Base-by-base conservation (phyloP, 768 basidiomycete species). In the Udeniomyces megalosporus region DNA sequence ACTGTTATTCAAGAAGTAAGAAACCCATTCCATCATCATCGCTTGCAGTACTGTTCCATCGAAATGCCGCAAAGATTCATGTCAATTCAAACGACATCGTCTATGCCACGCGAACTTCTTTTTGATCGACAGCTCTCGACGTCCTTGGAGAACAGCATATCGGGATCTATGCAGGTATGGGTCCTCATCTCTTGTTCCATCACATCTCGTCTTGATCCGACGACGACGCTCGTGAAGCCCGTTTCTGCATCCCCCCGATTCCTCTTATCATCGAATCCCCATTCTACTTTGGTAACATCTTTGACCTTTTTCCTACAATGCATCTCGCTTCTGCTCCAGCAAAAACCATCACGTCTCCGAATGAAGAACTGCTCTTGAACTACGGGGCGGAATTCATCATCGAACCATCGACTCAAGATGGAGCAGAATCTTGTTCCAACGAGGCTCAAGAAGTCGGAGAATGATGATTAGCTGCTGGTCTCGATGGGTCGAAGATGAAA, bases 71-170 rank as follows among this genome's bases (percentile, higher is more conserved):
- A 32, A 26, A 15, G 22, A 20, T 1, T 20, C 48, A 28, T 4
- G 31, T 4, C 17, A 17, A 24, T 3, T 10, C 3, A 49, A 10
- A 17, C 15, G 11, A 12, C 5, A 2, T 15, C 32, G 28, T 14
- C 49, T 22, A 17, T n/a, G 20, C 11, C 31, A 8, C 20, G 6
- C 11, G 4, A 8, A 26, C 35, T 50, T 48, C 17, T 32, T 12
- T 29, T 20, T 45, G 3, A 4, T 20, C 17, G n/a, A 15, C 61
- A 63, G 62, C 56, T 42, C 20, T 63, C 1, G 24, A 52, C 42
- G 56, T 63, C 17, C 55, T 58, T 12, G 62, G 62, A 14, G 54
- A 63, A 32, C 62, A 63, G 20, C 62, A 56, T n/a, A 58, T 63
- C 29, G 62, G 56, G 8, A 46, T 63, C 15, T 63, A 32, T n/a